Evolutionary conservation across 495 filamentous ascomycete genomes (phyloP), one percentile per base, ranked within the genome.

Genomic region (Tuber indicum): DNA sequence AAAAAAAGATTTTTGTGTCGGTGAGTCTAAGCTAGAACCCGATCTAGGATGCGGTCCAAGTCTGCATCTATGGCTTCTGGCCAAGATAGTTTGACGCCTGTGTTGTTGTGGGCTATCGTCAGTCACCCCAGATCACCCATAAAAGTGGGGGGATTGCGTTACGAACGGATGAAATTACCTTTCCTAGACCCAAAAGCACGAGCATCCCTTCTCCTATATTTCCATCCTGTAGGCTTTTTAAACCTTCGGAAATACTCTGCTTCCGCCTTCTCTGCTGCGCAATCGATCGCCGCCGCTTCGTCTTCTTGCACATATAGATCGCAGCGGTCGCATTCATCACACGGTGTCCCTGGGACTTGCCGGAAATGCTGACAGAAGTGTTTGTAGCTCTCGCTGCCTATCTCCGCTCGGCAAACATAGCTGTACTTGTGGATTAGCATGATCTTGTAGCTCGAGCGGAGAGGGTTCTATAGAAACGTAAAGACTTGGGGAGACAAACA

Each of bases 281-380:
- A 87, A 47, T 88, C 86, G 23, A 96, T 89, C 42, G 93, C 91
- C 70, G 85, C 86, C 71, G 96, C 94, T 81, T 94, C 94, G 82
- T 97, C 91, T 86, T 97, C 96, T 26, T 87, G 87, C 76, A 91
- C 88, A 86, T 97, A 99, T 62, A 99, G 87, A 84, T 97, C 95
- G 84, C 96, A 99, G 84, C 91, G 91, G 41, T 89, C 90, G 85
- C 95, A 98, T 79, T 94, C 89, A 1, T 82, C 86, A 81, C 96
- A 99, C 44, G 86, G 85, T 46, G 89, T 88, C 14, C 91, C 92
- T 0, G 89, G 90, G 52, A 88, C 86, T 0, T 92, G 91, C n/a
- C 96, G 87, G 84, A 99, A 98, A 84, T 99, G 96, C 80, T 97
- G 90, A 83, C 96, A 99, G 81, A 97, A 99, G 84, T 99, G 96